Evolutionary conservation across 2,329 filamentous ascomycete species (phyloP), one percentile per base, ranked within the genome.

Genomic region (Aureobasidium sp.): DNA sequence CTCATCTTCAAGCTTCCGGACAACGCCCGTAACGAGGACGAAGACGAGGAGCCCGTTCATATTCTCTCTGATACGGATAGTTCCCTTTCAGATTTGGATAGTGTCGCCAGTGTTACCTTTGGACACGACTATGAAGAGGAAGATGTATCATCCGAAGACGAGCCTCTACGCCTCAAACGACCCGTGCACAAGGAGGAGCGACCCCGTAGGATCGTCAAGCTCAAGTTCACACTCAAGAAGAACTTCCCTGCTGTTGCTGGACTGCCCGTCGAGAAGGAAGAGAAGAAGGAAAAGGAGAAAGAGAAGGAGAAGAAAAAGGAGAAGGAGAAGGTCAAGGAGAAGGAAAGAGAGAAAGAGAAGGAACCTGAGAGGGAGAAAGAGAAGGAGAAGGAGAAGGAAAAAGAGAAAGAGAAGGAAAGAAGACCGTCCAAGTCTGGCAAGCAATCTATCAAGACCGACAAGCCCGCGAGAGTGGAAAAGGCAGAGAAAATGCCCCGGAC

Each of bases 1-100:
- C 85, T 92, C 64, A 77, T 75, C 14, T 91, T 92, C 71, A 76
- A 84, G 48, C 83, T 91, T 65, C 89, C 88, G 44, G 82, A 83
- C 61, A 81, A 84, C n/a, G 76, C 80, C 21, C 71, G 76, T 29
- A 83, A 83, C 21, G 78, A 79, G 62, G 84, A 82, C 3, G 80
- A 83, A 59, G 81, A 84, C 54, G 77, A 79, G n/a, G 64, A 54
- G 16, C 55, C 62, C 27, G 55, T 48, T 25, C 32, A 59, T 27
- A 47, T 61, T 3, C 47, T 53, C 1, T 54, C 51, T 14, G 61
- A 61, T 25, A 61, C 64, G 5, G 64, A 64, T 8, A 65, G 62
- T 25, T 60, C 63, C 3, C 48, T 64, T 16, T 63, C 62, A 29
- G 60, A 63, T 9, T 41, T 64, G 36, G 62, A 57, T 5, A 64